Evolutionary conservation across 768 basidiomycete genomes (phyloP).

Genomic region (Suillus ampliporus): DNA sequence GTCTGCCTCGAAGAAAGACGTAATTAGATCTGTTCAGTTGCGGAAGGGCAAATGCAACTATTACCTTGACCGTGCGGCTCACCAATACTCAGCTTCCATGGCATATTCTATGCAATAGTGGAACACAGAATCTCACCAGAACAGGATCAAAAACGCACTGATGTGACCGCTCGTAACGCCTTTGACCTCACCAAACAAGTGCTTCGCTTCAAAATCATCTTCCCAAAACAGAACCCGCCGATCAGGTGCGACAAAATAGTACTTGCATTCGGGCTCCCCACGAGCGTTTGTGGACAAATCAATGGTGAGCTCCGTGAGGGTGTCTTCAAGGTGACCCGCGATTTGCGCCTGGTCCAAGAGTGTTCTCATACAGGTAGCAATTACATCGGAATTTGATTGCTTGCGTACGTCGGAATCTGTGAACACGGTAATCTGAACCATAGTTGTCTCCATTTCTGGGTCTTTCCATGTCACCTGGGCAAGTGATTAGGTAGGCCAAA

Average conservation of each 20-base stretch:
- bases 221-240: neutral
- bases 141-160: neutral
- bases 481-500: neutral
- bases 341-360: conserved; percentile 4
- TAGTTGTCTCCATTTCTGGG: conserved; percentile 5
- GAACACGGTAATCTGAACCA: conserved; percentile 4
- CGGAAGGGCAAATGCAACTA: neutral
- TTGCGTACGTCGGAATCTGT: conserved; percentile 1
- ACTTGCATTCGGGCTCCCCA: neutral
- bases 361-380: conserved; percentile 2
- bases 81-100: conserved; percentile 8
- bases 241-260: conserved; percentile 8
- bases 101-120: conserved; percentile 3
- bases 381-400: neutral
- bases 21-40: neutral
- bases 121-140: neutral
- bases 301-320: conserved; percentile 5
- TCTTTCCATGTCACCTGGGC: conserved; percentile 4
- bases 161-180: conserved; percentile 2
- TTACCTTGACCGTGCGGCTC: neutral
- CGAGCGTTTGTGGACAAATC: neutral
- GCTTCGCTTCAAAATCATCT: neutral
- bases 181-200: neutral
- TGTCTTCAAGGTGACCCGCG: neutral
- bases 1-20: neutral